phyloP scores from a whole-genome alignment of 208 protist species.

The Crithidia fasciculata region DNA sequence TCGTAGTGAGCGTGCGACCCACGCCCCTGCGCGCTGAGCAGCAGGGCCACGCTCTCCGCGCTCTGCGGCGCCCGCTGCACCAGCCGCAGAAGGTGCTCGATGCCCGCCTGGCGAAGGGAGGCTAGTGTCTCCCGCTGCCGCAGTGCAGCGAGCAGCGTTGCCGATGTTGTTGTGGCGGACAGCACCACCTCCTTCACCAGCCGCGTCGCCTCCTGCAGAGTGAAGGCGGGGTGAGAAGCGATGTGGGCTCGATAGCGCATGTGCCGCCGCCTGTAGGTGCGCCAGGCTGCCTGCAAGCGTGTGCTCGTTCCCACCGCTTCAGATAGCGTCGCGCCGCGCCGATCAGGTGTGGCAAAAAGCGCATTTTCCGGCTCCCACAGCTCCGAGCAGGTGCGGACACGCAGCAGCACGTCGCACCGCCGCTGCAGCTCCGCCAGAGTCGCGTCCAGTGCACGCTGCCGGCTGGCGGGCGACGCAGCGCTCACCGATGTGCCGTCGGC shows the following conservation, averaged over 20 bases:
- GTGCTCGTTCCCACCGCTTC: no score
- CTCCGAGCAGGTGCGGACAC: conserved; percentile 29
- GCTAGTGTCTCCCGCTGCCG: conserved; percentile 44
- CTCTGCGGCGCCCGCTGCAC: conserved; percentile 35
- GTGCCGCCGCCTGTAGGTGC: conserved; percentile 20
- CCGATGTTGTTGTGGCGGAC: conserved; percentile 20
- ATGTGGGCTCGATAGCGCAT: conserved; percentile 29
- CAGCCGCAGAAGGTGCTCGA: conserved; percentile 32
- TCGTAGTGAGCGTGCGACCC: conserved; percentile 37
- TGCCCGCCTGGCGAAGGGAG: conserved; percentile 38
- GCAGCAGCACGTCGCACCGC: conserved; percentile 34
- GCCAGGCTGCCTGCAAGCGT: neutral
- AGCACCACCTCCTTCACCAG: conserved; percentile 33
- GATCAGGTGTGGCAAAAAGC: conserved; percentile 18
- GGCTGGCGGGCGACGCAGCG: neutral
- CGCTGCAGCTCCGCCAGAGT: conserved; percentile 24
- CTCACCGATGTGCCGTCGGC: neutral
- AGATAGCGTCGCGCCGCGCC: no score
- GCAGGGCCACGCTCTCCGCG: conserved; percentile 38
- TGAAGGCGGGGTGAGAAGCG: conserved; percentile 30
- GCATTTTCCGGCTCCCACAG: conserved; percentile 29
- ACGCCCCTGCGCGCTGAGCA: conserved; percentile 39
- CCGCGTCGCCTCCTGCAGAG: conserved; percentile 31
- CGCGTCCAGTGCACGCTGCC: conserved; percentile 5
- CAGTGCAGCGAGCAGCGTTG: conserved; percentile 27